phyloP scores from a whole-genome alignment of 2,329 filamentous ascomycete genomes.

The Acrocalymma vagum region DNA sequence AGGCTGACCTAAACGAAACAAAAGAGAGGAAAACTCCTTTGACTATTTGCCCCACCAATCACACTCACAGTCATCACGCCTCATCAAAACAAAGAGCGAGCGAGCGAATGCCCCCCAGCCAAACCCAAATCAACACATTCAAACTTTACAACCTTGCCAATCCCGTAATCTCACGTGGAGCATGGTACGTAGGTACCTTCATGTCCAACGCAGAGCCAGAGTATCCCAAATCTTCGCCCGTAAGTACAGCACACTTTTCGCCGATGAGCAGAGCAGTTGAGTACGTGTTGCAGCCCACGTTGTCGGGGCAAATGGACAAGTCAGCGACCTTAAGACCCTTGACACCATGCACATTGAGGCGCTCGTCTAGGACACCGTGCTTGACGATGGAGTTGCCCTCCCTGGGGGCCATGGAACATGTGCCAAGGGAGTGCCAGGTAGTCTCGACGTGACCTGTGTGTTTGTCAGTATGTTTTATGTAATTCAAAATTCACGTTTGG shows the following conservation, averaged over 20 bases:
- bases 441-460: slow-evolving; percentile 71
- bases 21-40: no score
- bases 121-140: no score
- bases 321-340: slow-evolving; percentile 81
- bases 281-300: slow-evolving; percentile 70
- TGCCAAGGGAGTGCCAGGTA: slow-evolving; percentile 74
- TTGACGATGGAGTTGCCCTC: slow-evolving; percentile 83
- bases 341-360: slow-evolving; percentile 80
- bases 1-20: no score
- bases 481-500: not conserved
- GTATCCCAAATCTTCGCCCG: slow-evolving; percentile 78
- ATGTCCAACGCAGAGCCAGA: slow-evolving; percentile 77
- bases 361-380: slow-evolving; percentile 79
- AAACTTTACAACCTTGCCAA: slow-evolving; percentile 23
- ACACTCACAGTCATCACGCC: no score
- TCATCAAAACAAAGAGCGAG: no score
- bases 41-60: no score
- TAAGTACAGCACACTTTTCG: slow-evolving; percentile 75
- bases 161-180: slow-evolving; percentile 54
- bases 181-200: slow-evolving; percentile 68
- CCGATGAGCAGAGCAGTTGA: slow-evolving; percentile 77
- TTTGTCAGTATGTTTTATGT: slow-evolving; percentile 13
- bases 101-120: no score
- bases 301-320: slow-evolving; percentile 79
- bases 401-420: slow-evolving; percentile 79